Evolutionary conservation across 2,329 filamentous ascomycete genomes (phyloP), one percentile per base, ranked within the genome.

Genomic region (Aspergillus pseudonomiae): DNA sequence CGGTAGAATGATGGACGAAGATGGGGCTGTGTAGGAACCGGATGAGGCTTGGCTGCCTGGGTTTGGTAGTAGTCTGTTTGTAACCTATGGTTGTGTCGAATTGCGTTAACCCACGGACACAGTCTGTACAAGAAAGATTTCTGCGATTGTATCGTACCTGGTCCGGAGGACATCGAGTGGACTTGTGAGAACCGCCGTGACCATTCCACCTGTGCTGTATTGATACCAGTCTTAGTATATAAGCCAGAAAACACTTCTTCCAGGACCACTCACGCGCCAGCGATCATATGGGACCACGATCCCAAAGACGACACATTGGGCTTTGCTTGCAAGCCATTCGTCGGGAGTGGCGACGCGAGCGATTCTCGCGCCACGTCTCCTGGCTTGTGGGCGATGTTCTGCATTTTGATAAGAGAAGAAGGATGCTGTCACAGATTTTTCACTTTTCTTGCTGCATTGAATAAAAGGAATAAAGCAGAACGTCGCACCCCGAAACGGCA

Each of bases 101-200:
- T 10, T 32, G 11, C 14, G 19, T 52, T 52, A 52, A 21, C n/a
- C 4, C n/a, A 34, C 28, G 6, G 48, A 10, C 28, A 32, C 28
- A 52, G 11, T 12, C 5, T n/a, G 28, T 11, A n/a, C 9, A n/a
- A n/a, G n/a, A 2, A 10, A 19, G 48, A 30, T 24, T 54, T 26
- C n/a, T 11, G n/a, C 16, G 28, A 50, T 50, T 52, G 9, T 30
- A 41, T 34, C 34, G 34, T 57, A 65, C 78, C 96, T 96, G 48
- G 94, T 98, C 83, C 97, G 97, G 78, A 97, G 96, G 63, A 98
- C 94, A 81, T 98, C 94, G 70, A 98, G 88, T 41, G 94, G 94
- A 76, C 94, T 97, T 58, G 94, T 97, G 65, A 96, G 90, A 59
- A 97, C 85, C 59, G 94, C 94, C 12, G 93, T 96, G 39, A 91